phyloP scores from a whole-genome alignment of 2,329 filamentous ascomycete genomes.

The Fonsecaea multimorphosa region DNA sequence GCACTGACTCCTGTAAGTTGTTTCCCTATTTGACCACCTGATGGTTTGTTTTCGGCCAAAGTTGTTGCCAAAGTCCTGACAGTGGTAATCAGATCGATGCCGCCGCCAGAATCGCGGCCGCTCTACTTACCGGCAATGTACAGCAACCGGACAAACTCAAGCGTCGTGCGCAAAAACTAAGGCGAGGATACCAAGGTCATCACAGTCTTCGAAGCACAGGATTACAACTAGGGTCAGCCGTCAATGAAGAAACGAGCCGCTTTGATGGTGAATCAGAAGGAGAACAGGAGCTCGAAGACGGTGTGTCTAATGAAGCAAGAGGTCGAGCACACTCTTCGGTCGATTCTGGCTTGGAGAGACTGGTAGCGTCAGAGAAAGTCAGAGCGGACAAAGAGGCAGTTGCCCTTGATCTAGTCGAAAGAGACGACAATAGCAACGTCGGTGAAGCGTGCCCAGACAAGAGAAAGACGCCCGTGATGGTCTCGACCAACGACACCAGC shows the following conservation, averaged over 20 bases:
- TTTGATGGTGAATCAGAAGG: background rate
- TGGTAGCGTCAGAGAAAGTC: background rate
- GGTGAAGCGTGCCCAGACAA: background rate
- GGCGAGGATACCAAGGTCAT: background rate
- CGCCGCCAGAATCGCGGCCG: background rate
- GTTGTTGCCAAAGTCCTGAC: background rate
- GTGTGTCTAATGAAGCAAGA: background rate
- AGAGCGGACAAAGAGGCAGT: background rate
- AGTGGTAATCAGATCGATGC: background rate
- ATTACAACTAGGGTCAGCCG: background rate
- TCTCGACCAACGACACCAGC: background rate
- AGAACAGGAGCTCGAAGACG: background rate
- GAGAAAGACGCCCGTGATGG: background rate
- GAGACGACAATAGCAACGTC: background rate
- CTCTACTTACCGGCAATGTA: background rate
- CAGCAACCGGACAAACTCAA: constrained; percentile 2
- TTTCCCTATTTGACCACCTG: background rate
- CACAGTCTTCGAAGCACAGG: background rate
- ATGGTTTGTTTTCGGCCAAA: background rate
- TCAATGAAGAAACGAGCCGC: background rate
- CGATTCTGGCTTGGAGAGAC: background rate
- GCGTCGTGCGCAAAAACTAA: background rate
- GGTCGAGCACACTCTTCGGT: background rate
- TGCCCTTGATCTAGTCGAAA: background rate
- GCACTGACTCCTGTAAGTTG: background rate